phyloP scores from a whole-genome alignment of 768 basidiomycete genomes.

The Sarcodon aspratus region DNA sequence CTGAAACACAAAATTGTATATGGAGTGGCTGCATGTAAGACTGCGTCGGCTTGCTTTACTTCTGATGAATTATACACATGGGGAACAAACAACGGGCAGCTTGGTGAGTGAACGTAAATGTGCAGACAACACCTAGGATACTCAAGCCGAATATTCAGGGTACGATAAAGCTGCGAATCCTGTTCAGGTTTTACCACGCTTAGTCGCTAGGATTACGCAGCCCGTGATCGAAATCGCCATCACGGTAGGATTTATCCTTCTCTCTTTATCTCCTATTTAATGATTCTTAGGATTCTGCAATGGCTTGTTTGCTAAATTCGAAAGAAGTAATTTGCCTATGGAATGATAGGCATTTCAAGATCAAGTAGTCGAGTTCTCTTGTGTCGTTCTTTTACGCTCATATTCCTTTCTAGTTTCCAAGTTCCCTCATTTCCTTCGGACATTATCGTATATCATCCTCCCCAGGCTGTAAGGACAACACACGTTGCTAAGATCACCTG shows the following conservation, averaged over 20 bases:
- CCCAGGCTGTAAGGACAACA: conserved; percentile 58
- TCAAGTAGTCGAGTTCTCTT: conserved; percentile 38
- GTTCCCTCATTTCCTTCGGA: conserved; percentile 65
- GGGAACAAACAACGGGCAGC: conserved; percentile 90
- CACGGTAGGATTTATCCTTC: conserved; percentile 32
- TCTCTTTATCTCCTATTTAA: neutral
- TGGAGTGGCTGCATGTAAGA: conserved; percentile 82
- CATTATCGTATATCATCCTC: conserved; percentile 72
- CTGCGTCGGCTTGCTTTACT: conserved; percentile 87
- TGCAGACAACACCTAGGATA: neutral
- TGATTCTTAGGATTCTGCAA: conserved; percentile 55
- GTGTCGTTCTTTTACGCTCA: neutral
- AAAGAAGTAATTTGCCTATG: conserved; percentile 79
- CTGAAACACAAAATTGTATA: conserved; percentile 68
- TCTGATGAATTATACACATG: conserved; percentile 63
- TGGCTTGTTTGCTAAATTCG: conserved; percentile 70
- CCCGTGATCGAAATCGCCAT: conserved; percentile 64
- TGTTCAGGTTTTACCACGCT: conserved; percentile 65
- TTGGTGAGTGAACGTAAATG: conserved; percentile 39
- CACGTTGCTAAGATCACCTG: conserved; percentile 71
- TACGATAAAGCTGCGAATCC: conserved; percentile 70
- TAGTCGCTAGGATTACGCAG: conserved; percentile 67
- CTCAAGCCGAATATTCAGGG: conserved; percentile 28
- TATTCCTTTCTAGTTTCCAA: conserved; percentile 49
- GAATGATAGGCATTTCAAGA: conserved; percentile 64